Conservation (phyloP, 2,329 filamentous ascomycete species). For the Neoarthrinium moseri region DNA sequence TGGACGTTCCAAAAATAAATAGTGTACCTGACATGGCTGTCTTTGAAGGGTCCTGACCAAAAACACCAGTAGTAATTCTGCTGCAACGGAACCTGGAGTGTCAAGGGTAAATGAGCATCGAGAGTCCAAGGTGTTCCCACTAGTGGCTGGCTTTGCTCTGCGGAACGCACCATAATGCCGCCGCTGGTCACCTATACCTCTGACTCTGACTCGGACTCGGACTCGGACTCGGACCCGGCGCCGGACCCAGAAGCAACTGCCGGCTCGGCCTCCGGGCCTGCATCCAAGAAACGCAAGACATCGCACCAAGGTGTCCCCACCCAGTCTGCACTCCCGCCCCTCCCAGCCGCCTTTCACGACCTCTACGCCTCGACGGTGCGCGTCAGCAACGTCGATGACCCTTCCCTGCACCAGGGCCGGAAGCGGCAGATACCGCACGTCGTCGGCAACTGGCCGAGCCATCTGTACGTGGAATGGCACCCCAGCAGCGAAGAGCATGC, state of each 20-base stretch:
- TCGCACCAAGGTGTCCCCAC: constrained; percentile 9
- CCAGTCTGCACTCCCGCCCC: constrained; percentile 57
- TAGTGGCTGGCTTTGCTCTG: too few relatives aligned
- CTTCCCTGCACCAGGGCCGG: constrained; percentile 79
- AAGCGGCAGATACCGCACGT: constrained; percentile 81
- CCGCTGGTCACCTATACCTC: too few relatives aligned
- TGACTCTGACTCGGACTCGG: constrained; percentile 33
- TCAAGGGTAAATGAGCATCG: too few relatives aligned
- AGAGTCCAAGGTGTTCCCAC: too few relatives aligned
- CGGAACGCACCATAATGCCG: too few relatives aligned
- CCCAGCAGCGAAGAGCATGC: constrained; percentile 38
- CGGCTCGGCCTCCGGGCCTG: constrained; percentile 4
- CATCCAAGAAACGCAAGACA: constrained; percentile 24
- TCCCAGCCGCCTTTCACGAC: constrained; percentile 81
- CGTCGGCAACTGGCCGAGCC: constrained; percentile 87
- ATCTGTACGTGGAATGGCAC: constrained; percentile 84
- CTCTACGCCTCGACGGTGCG: constrained; percentile 83
- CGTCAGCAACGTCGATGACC: constrained; percentile 76
- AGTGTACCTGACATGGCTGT: too few relatives aligned
- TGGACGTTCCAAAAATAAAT: too few relatives aligned
- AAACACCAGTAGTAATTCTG: too few relatives aligned
- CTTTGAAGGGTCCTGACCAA: too few relatives aligned
- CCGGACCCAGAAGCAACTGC: background rate
- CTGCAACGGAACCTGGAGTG: too few relatives aligned
- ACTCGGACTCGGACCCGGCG: constrained; percentile 15